Base-by-base conservation (phyloP, 208 protist genomes). In the Angomonas deanei region DNA sequence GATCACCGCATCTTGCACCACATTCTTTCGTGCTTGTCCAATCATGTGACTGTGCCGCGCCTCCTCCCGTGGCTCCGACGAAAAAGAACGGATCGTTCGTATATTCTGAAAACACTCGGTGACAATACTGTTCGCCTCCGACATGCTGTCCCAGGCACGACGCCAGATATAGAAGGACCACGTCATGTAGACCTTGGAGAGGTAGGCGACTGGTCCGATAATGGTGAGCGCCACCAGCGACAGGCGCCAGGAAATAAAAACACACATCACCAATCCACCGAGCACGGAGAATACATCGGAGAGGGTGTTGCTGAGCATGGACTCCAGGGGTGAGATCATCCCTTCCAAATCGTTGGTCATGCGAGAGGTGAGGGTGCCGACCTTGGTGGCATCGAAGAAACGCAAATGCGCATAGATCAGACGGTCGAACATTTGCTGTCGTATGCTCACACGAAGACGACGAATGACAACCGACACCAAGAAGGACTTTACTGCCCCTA, bases 301-400 rank as follows among this genome's bases (percentile, higher is more conserved):
- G 21, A 83, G 46, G 11, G 76, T 59, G 28, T 65, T 66, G 64
- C 72, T 78, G 42, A 88, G 61, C 24, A 88, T 61, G 33, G 69
- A 80, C 34, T 70, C 49, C 33, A 84, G 53, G 0, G 75, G 82
- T 56, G 75, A 65, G 24, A 80, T 64, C 65, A 74, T 84, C 26
- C 74, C 82, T 54, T 80, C 65, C 46, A 81, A 74, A 60, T 84
- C 82, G 64, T 77, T 88, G 32, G 74, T 84, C 78, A 88, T 84
- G 64, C 78, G 75, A 26, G 78, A 67, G 15, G 75, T 88, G 32
- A 84, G 63, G 6, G 67, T 76, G 24, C 78, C 78, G 21, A 84
- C 75, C 13, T 71, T 82, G 66, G 64, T 47, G 66, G 66, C 68
- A 55, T 84, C 69, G 48, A 70, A 88, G 54, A 88, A 84, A 33